Conservation (phyloP, 192 early-diverging fungal species). For the Dissophora ornata region DNA sequence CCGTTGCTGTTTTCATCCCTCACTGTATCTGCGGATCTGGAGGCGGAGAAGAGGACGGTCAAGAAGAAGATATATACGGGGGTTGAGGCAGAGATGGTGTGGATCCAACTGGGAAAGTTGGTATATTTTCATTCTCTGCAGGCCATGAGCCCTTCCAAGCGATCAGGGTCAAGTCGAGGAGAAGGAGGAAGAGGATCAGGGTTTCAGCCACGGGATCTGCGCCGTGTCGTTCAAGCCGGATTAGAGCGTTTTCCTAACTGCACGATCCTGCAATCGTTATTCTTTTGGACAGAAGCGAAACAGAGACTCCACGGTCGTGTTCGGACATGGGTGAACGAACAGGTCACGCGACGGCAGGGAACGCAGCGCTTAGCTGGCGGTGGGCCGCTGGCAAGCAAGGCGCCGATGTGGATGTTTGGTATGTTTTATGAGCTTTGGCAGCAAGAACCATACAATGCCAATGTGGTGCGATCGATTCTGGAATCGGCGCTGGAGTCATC, state of each 20-base stretch:
- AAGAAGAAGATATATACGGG: conserved; percentile 36
- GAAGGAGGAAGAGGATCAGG: not conserved
- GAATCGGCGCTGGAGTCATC: conserved; percentile 40
- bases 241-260: conserved; percentile 45
- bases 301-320: conserved; percentile 44
- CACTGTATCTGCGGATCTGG: conserved; percentile 10
- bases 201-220: conserved; percentile 40
- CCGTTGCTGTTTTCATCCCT: conserved; percentile 5
- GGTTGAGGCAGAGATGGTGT: conserved; percentile 39
- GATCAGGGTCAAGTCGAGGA: not conserved
- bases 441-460: conserved; percentile 35
- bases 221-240: conserved; percentile 28
- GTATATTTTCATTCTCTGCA: conserved; percentile 41
- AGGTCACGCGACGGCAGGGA: conserved; percentile 1
- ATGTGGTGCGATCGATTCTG: conserved; percentile 26
- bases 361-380: not conserved
- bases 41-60: conserved; percentile 1
- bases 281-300: conserved; percentile 46
- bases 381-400: conserved; percentile 10
- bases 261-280: conserved; percentile 37
- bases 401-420: conserved; percentile 37
- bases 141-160: not conserved
- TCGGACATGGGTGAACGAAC: conserved; percentile 35
- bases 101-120: conserved; percentile 41
- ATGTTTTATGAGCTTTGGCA: conserved; percentile 52